These are phyloP conservation scores for Didymellaceae sp. DNA, from an alignment of 2,329 filamentous ascomycete genomes.

Conservation along the genomic window DNA sequence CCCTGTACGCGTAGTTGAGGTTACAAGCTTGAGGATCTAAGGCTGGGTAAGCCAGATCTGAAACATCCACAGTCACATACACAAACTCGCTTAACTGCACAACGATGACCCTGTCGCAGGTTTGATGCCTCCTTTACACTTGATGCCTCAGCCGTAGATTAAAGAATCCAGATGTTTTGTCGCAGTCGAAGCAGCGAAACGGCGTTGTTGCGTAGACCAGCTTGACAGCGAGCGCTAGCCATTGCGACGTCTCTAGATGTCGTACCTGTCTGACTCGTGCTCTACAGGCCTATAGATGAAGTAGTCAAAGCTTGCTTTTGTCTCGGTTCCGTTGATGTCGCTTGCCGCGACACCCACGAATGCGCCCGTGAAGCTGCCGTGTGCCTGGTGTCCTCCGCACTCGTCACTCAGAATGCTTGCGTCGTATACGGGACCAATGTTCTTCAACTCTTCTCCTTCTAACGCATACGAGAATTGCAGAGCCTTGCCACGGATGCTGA, in stretches of 20 bases:
- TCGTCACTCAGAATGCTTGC: slow-evolving; percentile 68
- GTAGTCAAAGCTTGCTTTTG: slow-evolving; percentile 41
- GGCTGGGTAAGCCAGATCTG: slow-evolving; percentile 1
- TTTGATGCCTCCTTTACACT: slow-evolving; percentile 20
- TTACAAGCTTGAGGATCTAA: slow-evolving; percentile 7
- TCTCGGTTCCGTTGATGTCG: slow-evolving; percentile 40
- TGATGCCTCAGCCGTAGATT: slow-evolving; percentile 25
- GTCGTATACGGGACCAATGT: slow-evolving; percentile 63
- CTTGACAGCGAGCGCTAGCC: background rate
- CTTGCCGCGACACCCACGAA: slow-evolving; percentile 46
- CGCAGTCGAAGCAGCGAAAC: background rate
- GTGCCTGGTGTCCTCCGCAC: slow-evolving; percentile 66
- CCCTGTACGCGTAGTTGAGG: background rate
- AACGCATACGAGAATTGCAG: slow-evolving; percentile 66
- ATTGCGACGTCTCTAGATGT: slow-evolving; percentile 16
- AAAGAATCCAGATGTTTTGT: background rate
- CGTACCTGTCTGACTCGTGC: slow-evolving; percentile 43
- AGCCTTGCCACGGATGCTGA: slow-evolving; percentile 59
- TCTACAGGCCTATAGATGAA: slow-evolving; percentile 41
- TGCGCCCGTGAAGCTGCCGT: slow-evolving; percentile 69
- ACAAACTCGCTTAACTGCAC: slow-evolving; percentile 13
- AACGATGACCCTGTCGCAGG: slow-evolving; percentile 21
- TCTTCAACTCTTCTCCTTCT: slow-evolving; percentile 52
- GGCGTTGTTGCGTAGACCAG: background rate
- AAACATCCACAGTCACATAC: slow-evolving; percentile 13